These are phyloP conservation scores for Lentinus tigrinus DNA, from an alignment of 768 basidiomycete genomes.

Conservation along the genomic window DNA sequence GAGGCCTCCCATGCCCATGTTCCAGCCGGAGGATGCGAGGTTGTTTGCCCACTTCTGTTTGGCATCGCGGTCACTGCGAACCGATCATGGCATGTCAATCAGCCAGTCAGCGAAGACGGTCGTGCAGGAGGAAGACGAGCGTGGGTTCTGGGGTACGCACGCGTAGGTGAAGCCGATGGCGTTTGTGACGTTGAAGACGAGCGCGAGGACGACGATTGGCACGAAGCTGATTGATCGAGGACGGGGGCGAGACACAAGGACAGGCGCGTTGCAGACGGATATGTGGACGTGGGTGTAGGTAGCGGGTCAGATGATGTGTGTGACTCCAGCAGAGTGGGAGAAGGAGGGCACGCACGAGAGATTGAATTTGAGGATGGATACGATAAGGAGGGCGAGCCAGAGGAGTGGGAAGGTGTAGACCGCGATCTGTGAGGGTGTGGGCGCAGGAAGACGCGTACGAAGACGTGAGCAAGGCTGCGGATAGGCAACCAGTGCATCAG, in stretches of 20 bases:
- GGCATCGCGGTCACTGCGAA: slow-evolving; percentile 79
- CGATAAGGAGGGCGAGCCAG: slow-evolving; percentile 84
- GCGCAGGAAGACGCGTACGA: background rate
- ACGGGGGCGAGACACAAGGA: background rate
- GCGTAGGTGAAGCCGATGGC: slow-evolving; percentile 96
- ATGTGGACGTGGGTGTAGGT: background rate
- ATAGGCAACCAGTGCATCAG: background rate
- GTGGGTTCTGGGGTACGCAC: slow-evolving; percentile 43
- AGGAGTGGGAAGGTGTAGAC: slow-evolving; percentile 86
- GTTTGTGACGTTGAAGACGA: slow-evolving; percentile 95
- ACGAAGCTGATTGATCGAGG: slow-evolving; percentile 61
- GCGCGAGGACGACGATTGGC: slow-evolving; percentile 89
- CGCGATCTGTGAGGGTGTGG: slow-evolving; percentile 56
- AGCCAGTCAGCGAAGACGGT: background rate
- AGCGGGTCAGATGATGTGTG: slow-evolving; percentile 5
- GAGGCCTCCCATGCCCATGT: slow-evolving; percentile 73
- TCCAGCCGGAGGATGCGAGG: slow-evolving; percentile 68
- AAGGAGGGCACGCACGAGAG: slow-evolving; percentile 60
- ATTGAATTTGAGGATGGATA: slow-evolving; percentile 87
- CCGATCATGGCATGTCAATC: background rate
- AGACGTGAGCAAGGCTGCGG: background rate
- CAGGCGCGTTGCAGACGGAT: background rate
- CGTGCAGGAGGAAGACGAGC: background rate
- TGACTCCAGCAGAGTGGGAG: background rate
- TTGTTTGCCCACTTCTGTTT: slow-evolving; percentile 88